phyloP scores from a whole-genome alignment of 108 stramenopile species.

The Nannochloropsis salina region DNA sequence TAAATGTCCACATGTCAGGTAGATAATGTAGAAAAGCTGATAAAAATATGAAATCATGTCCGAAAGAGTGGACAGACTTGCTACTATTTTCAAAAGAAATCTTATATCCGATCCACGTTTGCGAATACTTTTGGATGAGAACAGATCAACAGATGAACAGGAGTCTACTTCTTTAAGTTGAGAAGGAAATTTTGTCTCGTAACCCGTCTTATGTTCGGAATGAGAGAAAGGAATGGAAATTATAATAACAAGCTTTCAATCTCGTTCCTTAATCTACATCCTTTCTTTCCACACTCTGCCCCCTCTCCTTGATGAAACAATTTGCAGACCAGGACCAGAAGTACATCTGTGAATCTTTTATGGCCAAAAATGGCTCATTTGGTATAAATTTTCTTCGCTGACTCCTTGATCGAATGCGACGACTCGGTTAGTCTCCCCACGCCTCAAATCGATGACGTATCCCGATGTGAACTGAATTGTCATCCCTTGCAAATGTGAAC shows the following conservation, averaged over 20 bases:
- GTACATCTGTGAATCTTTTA: not conserved
- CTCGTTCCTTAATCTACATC: not conserved
- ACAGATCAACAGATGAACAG: too few relatives aligned
- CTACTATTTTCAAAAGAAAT: too few relatives aligned
- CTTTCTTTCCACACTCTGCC: not conserved
- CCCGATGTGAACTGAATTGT: constrained; percentile 25
- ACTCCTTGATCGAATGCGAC: constrained; percentile 26
- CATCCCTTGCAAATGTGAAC: constrained; percentile 35
- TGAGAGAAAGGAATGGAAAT: too few relatives aligned
- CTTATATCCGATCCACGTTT: too few relatives aligned
- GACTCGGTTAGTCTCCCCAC: not conserved
- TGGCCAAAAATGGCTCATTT: constrained; percentile 29
- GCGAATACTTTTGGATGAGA: too few relatives aligned
- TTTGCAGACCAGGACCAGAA: not conserved
- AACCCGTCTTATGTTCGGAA: too few relatives aligned
- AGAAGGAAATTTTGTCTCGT: too few relatives aligned
- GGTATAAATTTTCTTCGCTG: constrained; percentile 21
- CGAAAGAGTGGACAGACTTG: too few relatives aligned
- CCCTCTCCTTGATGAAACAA: not conserved
- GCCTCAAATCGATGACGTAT: constrained; percentile 29
- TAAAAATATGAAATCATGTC: too few relatives aligned
- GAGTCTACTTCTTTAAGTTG: too few relatives aligned
- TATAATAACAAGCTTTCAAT: not conserved
- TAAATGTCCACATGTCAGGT: too few relatives aligned
- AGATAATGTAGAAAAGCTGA: too few relatives aligned